These are phyloP conservation scores for Monsonia emarginata DNA, from an alignment of 441 rosid genomes.

Conservation along the genomic window DNA sequence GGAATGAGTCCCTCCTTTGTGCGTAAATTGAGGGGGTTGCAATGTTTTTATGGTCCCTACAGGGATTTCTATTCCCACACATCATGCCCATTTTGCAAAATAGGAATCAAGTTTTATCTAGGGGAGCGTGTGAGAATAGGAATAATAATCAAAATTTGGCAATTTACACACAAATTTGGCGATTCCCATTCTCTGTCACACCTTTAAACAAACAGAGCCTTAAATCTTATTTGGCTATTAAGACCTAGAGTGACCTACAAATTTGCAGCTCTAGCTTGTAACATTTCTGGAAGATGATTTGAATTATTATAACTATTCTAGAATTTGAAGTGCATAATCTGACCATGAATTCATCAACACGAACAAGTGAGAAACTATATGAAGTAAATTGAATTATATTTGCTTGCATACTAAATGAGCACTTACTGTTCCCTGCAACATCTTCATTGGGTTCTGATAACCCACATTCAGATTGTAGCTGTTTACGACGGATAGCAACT, in stretches of 20 bases:
- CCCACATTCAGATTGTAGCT: conserved; percentile 69
- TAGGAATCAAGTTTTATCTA: too few species aligned
- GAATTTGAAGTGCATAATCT: neutral
- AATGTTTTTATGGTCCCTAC: too few species aligned
- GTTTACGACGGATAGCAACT: conserved; percentile 64
- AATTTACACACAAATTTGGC: too few species aligned
- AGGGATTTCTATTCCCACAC: too few species aligned
- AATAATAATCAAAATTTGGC: too few species aligned
- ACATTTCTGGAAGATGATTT: neutral
- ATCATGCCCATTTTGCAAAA: too few species aligned
- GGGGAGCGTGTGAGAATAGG: too few species aligned
- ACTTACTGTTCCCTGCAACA: conserved; percentile 39
- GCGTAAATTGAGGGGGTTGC: too few species aligned
- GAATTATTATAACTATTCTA: neutral
- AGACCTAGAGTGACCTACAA: neutral
- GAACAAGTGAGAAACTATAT: neutral
- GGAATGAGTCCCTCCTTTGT: too few species aligned
- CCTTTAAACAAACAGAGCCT: too few species aligned
- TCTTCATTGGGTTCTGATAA: conserved; percentile 39
- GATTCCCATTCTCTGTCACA: too few species aligned
- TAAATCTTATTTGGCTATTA: too few species aligned
- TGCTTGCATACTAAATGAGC: conserved; percentile 10
- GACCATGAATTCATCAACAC: neutral
- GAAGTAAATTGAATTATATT: neutral
- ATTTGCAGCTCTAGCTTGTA: neutral